Evolutionary conservation across 202 grass and related monocot genomes (phyloP).

Genomic region (Setaria viridis): DNA sequence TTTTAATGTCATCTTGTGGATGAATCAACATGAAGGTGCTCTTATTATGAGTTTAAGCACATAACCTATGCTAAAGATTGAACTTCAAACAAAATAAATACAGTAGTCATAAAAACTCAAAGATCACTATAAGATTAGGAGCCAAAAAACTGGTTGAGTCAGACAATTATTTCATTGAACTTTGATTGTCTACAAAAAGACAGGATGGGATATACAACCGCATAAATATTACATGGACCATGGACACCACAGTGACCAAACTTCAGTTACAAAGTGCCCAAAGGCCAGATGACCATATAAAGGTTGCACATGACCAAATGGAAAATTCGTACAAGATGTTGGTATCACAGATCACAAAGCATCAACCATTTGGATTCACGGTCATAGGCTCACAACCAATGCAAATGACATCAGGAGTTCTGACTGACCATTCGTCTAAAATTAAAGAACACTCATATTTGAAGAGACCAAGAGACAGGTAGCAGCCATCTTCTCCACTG

Average conservation of each 20-base stretch:
- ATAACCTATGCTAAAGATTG: background rate
- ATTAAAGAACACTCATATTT: background rate
- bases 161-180: conserved; percentile 4
- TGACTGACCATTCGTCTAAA: background rate
- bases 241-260: background rate
- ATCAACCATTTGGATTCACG: conserved; percentile 14
- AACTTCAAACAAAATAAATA: background rate
- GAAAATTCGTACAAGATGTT: background rate
- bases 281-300: background rate
- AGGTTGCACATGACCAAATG: background rate
- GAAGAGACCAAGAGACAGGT: background rate
- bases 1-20: background rate
- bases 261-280: background rate
- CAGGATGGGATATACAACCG: background rate
- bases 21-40: background rate
- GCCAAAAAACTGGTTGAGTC: background rate
- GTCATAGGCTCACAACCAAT: background rate
- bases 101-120: background rate
- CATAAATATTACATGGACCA: conserved; percentile 14
- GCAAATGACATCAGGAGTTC: background rate
- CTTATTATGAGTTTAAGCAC: background rate
- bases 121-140: background rate
- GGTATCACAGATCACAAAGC: background rate
- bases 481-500: background rate
- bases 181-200: conserved; percentile 4